These are phyloP conservation scores for Suhomyces chickasaworum DNA, from an alignment of 1,139 yeast genomes.

Conservation along the genomic window DNA sequence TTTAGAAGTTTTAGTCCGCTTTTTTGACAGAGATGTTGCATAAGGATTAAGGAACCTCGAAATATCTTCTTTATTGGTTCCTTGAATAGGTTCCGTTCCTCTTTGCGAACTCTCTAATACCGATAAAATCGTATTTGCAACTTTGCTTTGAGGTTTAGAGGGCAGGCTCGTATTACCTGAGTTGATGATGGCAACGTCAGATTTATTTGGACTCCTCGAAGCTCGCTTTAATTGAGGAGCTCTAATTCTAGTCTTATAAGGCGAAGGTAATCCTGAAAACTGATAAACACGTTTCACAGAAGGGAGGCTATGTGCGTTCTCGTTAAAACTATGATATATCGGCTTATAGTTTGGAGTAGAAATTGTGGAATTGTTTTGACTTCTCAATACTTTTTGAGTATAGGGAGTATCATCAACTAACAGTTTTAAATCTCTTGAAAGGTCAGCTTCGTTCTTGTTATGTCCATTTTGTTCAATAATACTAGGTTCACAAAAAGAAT, in stretches of 20 bases:
- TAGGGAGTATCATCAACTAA: slow-evolving; percentile 23
- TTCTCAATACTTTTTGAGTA: slow-evolving; percentile 26
- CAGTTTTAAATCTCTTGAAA: slow-evolving; percentile 7
- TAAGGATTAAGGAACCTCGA: slow-evolving; percentile 57
- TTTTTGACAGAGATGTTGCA: slow-evolving; percentile 31
- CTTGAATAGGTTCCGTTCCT: slow-evolving; percentile 9
- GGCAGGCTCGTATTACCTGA: too few species aligned
- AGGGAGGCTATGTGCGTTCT: slow-evolving; percentile 33
- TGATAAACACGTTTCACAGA: slow-evolving; percentile 57
- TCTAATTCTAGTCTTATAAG: slow-evolving; percentile 56
- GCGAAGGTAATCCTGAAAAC: slow-evolving; percentile 66
- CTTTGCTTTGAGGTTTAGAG: slow-evolving; percentile 49
- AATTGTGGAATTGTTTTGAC: slow-evolving; percentile 14
- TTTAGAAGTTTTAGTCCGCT: slow-evolving; percentile 15
- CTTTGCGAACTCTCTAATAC: slow-evolving; percentile 50
- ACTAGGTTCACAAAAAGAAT: slow-evolving; percentile 17
- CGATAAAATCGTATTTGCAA: slow-evolving; percentile 68
- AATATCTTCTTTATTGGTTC: slow-evolving; percentile 17
- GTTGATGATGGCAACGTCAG: not conserved
- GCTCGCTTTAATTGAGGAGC: slow-evolving; percentile 24
- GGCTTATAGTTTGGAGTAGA: slow-evolving; percentile 47
- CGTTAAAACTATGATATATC: slow-evolving; percentile 35
- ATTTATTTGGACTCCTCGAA: slow-evolving; percentile 1
- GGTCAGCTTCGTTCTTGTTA: not conserved
- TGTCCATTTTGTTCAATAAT: not conserved